Base-by-base conservation (phyloP, 2,329 filamentous ascomycete species). In the Tolypocladium endophyticum region DNA sequence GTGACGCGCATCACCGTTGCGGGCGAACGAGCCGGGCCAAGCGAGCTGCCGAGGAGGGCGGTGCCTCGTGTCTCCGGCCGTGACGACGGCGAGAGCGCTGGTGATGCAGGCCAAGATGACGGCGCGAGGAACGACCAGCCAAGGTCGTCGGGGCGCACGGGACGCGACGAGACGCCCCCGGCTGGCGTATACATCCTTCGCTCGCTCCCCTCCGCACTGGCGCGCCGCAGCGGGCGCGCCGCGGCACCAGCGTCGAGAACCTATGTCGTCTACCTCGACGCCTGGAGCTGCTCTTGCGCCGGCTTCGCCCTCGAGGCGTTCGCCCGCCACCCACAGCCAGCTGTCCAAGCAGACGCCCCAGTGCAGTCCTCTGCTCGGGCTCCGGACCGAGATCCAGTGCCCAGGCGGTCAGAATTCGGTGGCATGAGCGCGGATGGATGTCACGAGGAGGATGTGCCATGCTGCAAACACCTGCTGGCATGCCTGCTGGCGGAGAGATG, bases 211-310 rank as follows among this genome's bases (percentile, higher is more conserved):
- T 73, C 73, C 8, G 70, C 72, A 8, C 61, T 67, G 50, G 62
- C 65, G 67, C 66, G 67, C 53, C 61, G 67, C 3, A 23, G 43
- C 56, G 39, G 59, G 55, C 60, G 63, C 56, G 62, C 67, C 45
- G 52, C 59, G 2, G 41, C 59, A 2, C 50, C 59, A 11, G 62
- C 63, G 5, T 60, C 66, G 28, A 65, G 63, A 47, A 63, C 67
- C 57, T 95, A 97, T 73, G 78, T 89, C 66, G 89, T 97, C 20
- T 83, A 87, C 12, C 79, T 92, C 1, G 66, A 72, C 1, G 84
- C 87, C 1, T 97, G 94, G 94, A 92, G 88, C 72, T 99, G 94
- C 73, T 90, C 85, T 1, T 99, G 94, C 76, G 88, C 92, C 4
- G 87, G 86, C 1, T 97, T 97, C 72, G 81, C 87, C 0, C 87